phyloP scores from a whole-genome alignment of 805 yeast species.

The Lipomyces yamadae region DNA sequence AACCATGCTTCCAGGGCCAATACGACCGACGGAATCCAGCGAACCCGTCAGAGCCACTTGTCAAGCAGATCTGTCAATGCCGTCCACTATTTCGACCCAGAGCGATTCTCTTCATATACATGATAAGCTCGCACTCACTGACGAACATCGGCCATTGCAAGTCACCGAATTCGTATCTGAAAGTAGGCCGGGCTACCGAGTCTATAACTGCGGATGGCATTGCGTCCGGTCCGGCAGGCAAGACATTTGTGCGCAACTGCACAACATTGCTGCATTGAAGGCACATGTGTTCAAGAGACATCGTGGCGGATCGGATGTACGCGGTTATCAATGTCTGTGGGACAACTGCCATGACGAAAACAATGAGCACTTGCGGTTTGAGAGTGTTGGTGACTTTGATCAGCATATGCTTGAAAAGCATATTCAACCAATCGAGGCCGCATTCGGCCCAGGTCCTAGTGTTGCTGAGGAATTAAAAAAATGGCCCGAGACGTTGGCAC shows the following conservation, averaged over 20 bases:
- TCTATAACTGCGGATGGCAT: neutral
- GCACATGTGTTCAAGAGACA: slow-evolving; percentile 1
- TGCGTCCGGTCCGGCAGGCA: neutral
- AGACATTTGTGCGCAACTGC: slow-evolving; percentile 12
- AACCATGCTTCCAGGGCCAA: neutral
- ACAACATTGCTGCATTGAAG: neutral
- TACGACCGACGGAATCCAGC: neutral
- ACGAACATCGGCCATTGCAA: neutral
- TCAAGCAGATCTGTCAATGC: neutral
- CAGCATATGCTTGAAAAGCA: slow-evolving; percentile 17
- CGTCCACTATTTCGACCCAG: neutral
- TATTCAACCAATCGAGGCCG: slow-evolving; percentile 5
- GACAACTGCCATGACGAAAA: neutral
- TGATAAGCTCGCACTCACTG: neutral
- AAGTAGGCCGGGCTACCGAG: neutral
- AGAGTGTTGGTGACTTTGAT: neutral
- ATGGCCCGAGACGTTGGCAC: neutral
- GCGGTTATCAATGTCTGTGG: slow-evolving; percentile 11
- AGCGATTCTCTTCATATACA: neutral
- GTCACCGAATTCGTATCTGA: neutral
- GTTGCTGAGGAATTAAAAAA: neutral
- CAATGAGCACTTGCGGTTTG: slow-evolving; percentile 11
- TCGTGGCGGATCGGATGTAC: neutral
- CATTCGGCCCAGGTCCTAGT: slow-evolving; percentile 19
- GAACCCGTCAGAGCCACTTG: neutral